Conservation (phyloP, 2,329 filamentous ascomycete genomes). For the Colletotrichum sp. region DNA sequence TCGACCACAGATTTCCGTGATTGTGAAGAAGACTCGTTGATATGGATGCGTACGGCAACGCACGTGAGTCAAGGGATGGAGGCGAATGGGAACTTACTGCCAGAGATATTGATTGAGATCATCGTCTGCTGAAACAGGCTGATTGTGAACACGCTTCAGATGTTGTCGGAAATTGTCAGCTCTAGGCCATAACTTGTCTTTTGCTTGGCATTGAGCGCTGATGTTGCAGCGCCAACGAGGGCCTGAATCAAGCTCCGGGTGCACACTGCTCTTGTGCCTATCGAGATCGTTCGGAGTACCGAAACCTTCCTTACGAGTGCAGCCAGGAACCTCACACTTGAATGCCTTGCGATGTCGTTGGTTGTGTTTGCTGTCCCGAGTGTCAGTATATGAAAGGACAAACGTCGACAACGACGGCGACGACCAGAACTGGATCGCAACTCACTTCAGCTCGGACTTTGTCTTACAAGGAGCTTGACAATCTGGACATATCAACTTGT, state of each 20-base stretch:
- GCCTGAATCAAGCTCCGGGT: conserved; percentile 54
- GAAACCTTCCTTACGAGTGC: conserved; percentile 70
- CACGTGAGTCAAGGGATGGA: neutral
- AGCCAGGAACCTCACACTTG: conserved; percentile 64
- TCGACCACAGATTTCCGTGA: neutral
- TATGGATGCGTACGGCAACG: neutral
- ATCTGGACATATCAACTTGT: conserved; percentile 35
- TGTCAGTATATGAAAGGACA: conserved; percentile 23
- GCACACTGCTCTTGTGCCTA: conserved; percentile 78
- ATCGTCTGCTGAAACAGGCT: conserved; percentile 38
- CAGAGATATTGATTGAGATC: conserved; percentile 40
- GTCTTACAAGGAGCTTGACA: conserved; percentile 53
- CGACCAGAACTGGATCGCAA: neutral
- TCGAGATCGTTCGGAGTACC: conserved; percentile 81
- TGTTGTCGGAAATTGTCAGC: conserved; percentile 89
- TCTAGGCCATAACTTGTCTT: conserved; percentile 77
- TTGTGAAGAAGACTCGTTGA: neutral
- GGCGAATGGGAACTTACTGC: conserved; percentile 26
- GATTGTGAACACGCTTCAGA: conserved; percentile 69
- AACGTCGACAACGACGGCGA: neutral
- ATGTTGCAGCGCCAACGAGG: conserved; percentile 67
- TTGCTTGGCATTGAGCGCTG: conserved; percentile 56
- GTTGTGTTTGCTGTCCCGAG: conserved; percentile 70
- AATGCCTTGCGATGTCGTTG: conserved; percentile 73
- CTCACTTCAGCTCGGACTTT: conserved; percentile 62